Percentiles rank a stretch among this genome's conserved stretches.
Conservation (phyloP, 495 filamentous ascomycete genomes). For the Penicillium coffeae region DNA sequence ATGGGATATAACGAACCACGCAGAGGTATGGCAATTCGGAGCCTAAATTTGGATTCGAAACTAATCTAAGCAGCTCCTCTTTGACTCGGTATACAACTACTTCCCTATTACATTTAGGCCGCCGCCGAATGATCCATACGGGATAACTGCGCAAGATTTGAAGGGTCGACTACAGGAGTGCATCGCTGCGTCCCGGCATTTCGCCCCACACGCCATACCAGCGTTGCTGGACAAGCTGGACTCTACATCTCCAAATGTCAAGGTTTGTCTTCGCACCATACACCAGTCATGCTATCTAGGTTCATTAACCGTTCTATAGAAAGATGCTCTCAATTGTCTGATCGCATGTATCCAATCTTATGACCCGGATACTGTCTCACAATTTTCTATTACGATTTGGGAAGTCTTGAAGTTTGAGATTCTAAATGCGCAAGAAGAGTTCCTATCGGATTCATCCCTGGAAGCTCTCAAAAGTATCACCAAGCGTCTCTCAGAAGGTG, state of each 20-base stretch:
- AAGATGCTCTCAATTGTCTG: slow-evolving; percentile 67
- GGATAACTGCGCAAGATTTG: slow-evolving; percentile 69
- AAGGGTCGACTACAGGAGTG: slow-evolving; percentile 68
- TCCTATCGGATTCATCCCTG: slow-evolving; percentile 61
- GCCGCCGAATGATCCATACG: slow-evolving; percentile 70
- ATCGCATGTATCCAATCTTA: slow-evolving; percentile 59
- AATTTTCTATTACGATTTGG: slow-evolving; percentile 68
- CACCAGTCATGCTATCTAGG: too few species aligned
- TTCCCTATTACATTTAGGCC: slow-evolving; percentile 76
- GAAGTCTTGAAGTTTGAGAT: slow-evolving; percentile 73
- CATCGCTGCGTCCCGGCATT: slow-evolving; percentile 62
- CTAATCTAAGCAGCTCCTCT: slow-evolving; percentile 52
- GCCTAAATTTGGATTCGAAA: slow-evolving; percentile 2
- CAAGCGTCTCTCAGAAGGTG: slow-evolving; percentile 51
- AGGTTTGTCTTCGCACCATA: too few species aligned
- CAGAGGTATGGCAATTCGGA: slow-evolving; percentile 47
- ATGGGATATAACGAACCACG: slow-evolving; percentile 62
- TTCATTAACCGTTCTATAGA: slow-evolving; percentile 46
- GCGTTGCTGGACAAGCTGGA: slow-evolving; percentile 72
- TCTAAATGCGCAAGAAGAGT: slow-evolving; percentile 70
- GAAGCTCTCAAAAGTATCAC: slow-evolving; percentile 53
- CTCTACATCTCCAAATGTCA: slow-evolving; percentile 69
- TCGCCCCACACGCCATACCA: slow-evolving; percentile 67
- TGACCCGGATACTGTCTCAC: slow-evolving; percentile 57
- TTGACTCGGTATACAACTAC: slow-evolving; percentile 74